Conservation (phyloP, 139 green algal species). For the Yamagishiella unicocca region DNA sequence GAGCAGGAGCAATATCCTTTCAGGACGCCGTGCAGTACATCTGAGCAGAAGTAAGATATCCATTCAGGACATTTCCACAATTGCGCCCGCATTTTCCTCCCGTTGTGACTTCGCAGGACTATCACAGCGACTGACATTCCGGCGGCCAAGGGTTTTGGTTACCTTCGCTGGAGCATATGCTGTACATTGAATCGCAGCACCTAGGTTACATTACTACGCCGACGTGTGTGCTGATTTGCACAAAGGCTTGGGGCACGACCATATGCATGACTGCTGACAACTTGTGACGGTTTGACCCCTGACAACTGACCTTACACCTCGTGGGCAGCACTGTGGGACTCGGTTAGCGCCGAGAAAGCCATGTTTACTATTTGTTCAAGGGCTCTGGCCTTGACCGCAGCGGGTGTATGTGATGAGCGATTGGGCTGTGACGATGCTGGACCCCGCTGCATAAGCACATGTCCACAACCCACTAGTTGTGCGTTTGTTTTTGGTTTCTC, state of each 20-base stretch:
- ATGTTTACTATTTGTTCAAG: not conserved
- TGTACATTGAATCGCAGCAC: conserved; percentile 19
- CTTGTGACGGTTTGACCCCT: not conserved
- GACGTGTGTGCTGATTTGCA: conserved; percentile 18
- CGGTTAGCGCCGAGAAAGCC: not conserved
- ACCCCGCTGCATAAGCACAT: conserved; percentile 33
- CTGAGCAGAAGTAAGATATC: too few relatives aligned
- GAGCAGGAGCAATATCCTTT: too few relatives aligned
- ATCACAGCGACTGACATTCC: conserved; percentile 32
- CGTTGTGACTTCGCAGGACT: conserved; percentile 13
- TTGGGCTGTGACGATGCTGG: conserved; percentile 14
- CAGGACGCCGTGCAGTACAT: too few relatives aligned
- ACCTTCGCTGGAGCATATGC: conserved; percentile 2
- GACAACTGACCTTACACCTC: not conserved
- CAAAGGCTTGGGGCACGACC: conserved; percentile 2
- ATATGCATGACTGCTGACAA: conserved; percentile 16
- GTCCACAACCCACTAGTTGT: conserved; percentile 6
- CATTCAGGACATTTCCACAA: too few relatives aligned
- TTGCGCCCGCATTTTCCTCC: too few relatives aligned
- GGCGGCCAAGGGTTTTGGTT: conserved; percentile 5
- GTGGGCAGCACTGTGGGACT: not conserved
- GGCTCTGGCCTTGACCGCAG: not conserved
- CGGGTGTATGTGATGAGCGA: conserved; percentile 17
- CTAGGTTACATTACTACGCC: not conserved
- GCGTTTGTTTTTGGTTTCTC: not conserved